These are phyloP conservation scores for Lactuca saligna DNA, from an alignment of 129 eudicot genomes.

Conservation along the genomic window DNA sequence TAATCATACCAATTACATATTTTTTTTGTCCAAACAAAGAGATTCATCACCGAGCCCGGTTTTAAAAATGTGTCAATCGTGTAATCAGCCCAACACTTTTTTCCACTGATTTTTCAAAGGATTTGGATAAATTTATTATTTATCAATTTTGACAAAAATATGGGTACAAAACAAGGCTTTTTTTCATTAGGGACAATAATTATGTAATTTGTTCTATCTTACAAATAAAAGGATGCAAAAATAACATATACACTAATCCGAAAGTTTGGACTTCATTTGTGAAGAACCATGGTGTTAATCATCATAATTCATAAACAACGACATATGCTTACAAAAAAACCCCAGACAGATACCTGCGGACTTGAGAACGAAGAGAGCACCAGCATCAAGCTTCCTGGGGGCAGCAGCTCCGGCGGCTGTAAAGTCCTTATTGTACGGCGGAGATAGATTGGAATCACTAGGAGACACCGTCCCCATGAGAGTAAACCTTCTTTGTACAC, in stretches of 20 bases:
- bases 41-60: background rate
- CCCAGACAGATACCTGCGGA: constrained; percentile 47
- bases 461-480: constrained; percentile 41
- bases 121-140: no score
- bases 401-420: constrained; percentile 14
- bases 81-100: no score
- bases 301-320: background rate
- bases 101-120: background rate
- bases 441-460: constrained; percentile 14
- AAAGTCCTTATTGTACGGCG: constrained; percentile 6
- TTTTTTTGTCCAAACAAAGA: background rate
- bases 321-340: background rate
- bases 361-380: constrained; percentile 70
- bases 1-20: background rate
- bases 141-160: no score
- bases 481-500: background rate
- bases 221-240: no score
- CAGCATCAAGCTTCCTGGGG: constrained; percentile 59
- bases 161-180: background rate
- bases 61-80: no score
- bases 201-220: no score
- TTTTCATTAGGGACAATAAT: no score
- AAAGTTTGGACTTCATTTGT: background rate
- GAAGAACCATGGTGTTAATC: background rate
- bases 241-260: no score